Percentiles rank a stretch among this genome's conserved stretches.
These are phyloP conservation scores for Botrytis galanthina DNA, from an alignment of 2,329 filamentous ascomycete species.

Conservation along the genomic window DNA sequence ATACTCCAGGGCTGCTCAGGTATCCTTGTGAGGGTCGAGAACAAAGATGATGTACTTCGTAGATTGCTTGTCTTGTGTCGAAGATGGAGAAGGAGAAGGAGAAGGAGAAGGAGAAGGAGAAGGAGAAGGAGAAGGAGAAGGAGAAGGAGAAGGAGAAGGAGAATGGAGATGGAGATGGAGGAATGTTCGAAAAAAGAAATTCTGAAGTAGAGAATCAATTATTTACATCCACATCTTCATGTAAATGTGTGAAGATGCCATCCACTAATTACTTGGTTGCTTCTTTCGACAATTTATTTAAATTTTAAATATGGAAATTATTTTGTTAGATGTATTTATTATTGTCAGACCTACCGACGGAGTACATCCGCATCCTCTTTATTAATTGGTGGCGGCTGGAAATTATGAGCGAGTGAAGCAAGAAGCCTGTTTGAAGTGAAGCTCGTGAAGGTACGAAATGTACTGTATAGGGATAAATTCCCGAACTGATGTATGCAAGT, in stretches of 20 bases:
- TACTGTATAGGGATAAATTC: neutral
- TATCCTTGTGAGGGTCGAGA: conserved; percentile 9
- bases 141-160: neutral
- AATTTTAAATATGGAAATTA: neutral
- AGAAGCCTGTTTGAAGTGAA: neutral
- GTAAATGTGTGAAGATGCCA: neutral
- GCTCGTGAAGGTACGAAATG: neutral
- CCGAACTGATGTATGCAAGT: neutral
- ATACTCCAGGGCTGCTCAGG: neutral
- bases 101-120: neutral
- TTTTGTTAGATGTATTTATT: neutral
- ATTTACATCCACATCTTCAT: neutral
- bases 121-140: neutral
- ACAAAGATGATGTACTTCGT: conserved; percentile 5
- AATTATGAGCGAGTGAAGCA: neutral
- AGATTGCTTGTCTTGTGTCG: neutral
- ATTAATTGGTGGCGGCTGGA: neutral
- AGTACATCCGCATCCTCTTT: neutral
- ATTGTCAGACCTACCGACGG: neutral
- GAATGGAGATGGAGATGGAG: neutral
- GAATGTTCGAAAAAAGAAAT: neutral
- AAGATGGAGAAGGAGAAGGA: neutral
- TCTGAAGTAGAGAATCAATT: neutral
- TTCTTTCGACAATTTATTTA: neutral
- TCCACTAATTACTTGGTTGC: neutral